Conservation (phyloP, 192 early-diverging fungal genomes). For the Entophlyctis helioformis region DNA sequence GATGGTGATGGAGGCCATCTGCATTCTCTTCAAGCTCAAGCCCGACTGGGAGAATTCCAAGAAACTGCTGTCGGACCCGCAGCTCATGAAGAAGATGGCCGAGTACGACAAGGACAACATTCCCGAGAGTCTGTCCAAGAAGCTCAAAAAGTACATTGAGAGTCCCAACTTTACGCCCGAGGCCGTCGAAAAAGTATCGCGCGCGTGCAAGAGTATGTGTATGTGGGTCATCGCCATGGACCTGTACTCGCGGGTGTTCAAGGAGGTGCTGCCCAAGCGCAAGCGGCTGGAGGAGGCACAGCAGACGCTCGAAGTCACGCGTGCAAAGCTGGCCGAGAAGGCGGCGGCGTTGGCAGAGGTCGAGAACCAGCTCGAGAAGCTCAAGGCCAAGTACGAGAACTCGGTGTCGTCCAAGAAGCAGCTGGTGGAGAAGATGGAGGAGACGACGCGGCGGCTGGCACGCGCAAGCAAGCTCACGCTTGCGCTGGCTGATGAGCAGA, state of each 20-base stretch:
- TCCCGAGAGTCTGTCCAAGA: constrained; percentile 36
- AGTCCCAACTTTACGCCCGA: constrained; percentile 44
- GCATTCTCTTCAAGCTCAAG: constrained; percentile 48
- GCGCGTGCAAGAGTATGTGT: constrained; percentile 45
- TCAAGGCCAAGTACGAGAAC: constrained; percentile 42
- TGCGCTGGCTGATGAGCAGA: constrained; percentile 49
- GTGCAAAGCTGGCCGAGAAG: constrained; percentile 44
- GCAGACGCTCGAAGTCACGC: constrained; percentile 29
- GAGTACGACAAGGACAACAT: constrained; percentile 54
- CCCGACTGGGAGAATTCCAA: constrained; percentile 50
- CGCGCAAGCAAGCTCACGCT: constrained; percentile 43
- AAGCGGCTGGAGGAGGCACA: constrained; percentile 46
- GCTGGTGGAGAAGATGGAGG: constrained; percentile 50
- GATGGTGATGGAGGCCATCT: constrained; percentile 47
- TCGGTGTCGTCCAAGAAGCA: constrained; percentile 36
- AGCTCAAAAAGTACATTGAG: constrained; percentile 46
- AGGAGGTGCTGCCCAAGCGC: constrained; percentile 41
- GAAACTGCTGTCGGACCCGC: constrained; percentile 40
- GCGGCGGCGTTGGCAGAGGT: constrained; percentile 42
- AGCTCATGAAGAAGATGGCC: constrained; percentile 48
- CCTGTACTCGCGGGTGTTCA: constrained; percentile 43
- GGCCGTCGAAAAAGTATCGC: constrained; percentile 38
- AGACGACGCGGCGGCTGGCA: constrained; percentile 38
- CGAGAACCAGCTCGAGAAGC: constrained; percentile 40
- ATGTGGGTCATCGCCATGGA: constrained; percentile 58